phyloP scores from a whole-genome alignment of 2,329 filamentous ascomycete species.

The Purpureocillium takamizusanense region DNA sequence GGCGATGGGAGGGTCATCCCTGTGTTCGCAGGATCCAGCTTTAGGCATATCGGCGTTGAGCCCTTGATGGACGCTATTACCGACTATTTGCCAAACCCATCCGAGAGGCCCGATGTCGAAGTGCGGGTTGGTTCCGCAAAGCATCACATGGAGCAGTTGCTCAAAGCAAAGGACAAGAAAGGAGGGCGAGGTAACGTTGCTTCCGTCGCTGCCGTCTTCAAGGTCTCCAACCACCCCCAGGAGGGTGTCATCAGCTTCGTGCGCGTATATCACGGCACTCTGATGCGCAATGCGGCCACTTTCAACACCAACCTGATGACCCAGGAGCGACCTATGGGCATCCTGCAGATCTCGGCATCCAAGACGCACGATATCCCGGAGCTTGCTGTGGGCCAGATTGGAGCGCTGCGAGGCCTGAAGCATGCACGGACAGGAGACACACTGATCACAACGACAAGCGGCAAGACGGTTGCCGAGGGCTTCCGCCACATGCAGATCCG shows the following conservation, averaged over 20 bases:
- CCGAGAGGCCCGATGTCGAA: constrained; percentile 70
- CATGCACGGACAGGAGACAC: constrained; percentile 91
- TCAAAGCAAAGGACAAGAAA: constrained; percentile 29
- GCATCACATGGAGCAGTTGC: constrained; percentile 23
- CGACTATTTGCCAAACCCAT: constrained; percentile 77
- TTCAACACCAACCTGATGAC: constrained; percentile 81
- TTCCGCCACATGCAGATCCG: constrained; percentile 72
- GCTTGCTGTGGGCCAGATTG: constrained; percentile 82
- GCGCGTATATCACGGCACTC: constrained; percentile 76
- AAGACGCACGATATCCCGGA: constrained; percentile 77
- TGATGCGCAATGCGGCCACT: constrained; percentile 64
- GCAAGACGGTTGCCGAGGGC: constrained; percentile 54
- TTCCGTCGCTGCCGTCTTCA: constrained; percentile 69
- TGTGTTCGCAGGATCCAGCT: constrained; percentile 84
- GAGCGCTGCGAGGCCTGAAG: constrained; percentile 84
- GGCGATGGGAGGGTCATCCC: constrained; percentile 69
- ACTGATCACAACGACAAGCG: constrained; percentile 60
- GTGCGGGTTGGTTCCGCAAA: constrained; percentile 57
- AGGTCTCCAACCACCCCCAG: constrained; percentile 81
- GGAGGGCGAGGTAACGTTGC: constrained; percentile 25
- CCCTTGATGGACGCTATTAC: constrained; percentile 82
- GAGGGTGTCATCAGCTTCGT: constrained; percentile 87
- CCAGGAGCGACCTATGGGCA: constrained; percentile 70
- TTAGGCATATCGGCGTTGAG: constrained; percentile 89
- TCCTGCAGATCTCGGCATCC: constrained; percentile 83